Percentiles rank a stretch among this genome's conserved stretches.
phyloP scores from a whole-genome alignment of 139 green algal genomes.

The Raphidocelis subcapitata region DNA sequence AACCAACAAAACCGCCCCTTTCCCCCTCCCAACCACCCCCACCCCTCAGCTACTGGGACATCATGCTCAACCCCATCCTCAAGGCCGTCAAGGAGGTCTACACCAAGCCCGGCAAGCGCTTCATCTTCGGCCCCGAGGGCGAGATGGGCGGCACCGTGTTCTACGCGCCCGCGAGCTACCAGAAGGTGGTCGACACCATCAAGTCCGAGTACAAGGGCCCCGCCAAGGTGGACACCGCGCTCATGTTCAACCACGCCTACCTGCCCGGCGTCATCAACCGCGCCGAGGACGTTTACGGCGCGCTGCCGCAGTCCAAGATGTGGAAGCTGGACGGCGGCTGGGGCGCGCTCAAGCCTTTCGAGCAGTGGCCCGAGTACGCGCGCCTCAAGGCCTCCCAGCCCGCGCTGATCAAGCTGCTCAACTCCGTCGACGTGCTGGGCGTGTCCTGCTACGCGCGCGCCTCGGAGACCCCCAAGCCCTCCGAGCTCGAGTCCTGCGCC shows the following conservation, averaged over 20 bases:
- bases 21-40: no score
- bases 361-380: conserved; percentile 18
- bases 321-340: conserved; percentile 11
- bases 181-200: conserved; percentile 16
- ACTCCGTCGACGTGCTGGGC: conserved; percentile 15
- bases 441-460: conserved; percentile 23
- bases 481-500: conserved; percentile 5
- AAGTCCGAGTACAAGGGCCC: background rate
- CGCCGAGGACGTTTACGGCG: background rate
- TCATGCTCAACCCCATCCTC: conserved; percentile 29
- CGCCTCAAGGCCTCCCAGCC: conserved; percentile 11
- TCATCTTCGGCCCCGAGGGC: conserved; percentile 12
- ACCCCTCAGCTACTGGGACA: conserved; percentile 25
- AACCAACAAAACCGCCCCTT: no score
- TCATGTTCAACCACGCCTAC: conserved; percentile 25
- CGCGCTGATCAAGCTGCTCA: conserved; percentile 3
- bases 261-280: conserved; percentile 19
- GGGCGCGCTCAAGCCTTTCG: conserved; percentile 20
- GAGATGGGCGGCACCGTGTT: conserved; percentile 29
- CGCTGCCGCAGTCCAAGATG: conserved; percentile 2
- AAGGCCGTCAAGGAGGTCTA: conserved; percentile 18
- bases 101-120: conserved; percentile 5
- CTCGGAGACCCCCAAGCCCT: background rate
- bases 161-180: conserved; percentile 15
- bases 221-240: conserved; percentile 7